phyloP scores from a whole-genome alignment of 1,284 basidiomycete species.

The Golubevia sp. region DNA sequence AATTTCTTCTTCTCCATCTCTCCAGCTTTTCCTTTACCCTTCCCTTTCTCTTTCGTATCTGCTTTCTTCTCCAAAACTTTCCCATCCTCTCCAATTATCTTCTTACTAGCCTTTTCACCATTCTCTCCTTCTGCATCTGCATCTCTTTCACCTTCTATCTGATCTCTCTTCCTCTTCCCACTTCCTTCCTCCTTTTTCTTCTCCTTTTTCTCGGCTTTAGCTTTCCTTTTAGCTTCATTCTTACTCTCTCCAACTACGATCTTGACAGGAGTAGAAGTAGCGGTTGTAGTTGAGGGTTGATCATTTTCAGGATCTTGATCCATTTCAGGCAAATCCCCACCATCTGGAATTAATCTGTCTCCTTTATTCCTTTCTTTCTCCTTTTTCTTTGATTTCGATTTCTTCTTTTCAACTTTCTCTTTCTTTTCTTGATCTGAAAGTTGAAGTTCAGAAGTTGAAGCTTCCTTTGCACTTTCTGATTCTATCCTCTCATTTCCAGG shows the following conservation, averaged over 20 bases:
- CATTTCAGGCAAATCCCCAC: constrained; percentile 5
- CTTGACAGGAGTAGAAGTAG: too few species aligned
- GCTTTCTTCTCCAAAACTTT: constrained; percentile 12
- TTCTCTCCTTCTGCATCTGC: constrained; percentile 4
- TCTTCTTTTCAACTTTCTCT: constrained; percentile 35
- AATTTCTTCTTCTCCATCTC: constrained; percentile 5
- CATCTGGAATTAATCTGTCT: not conserved
- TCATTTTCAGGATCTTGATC: constrained; percentile 1
- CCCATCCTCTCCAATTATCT: constrained; percentile 27
- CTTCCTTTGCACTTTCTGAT: not conserved
- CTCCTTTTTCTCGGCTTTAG: constrained; percentile 14
- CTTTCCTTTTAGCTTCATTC: constrained; percentile 18
- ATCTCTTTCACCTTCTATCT: not conserved
- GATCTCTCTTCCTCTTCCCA: not conserved
- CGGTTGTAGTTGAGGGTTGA: not conserved
- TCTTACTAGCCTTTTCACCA: constrained; percentile 12
- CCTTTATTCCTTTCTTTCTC: constrained; percentile 9
- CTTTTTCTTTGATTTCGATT: constrained; percentile 31
- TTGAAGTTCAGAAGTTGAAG: too few species aligned
- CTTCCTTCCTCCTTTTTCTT: constrained; percentile 16
- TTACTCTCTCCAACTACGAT: not conserved
- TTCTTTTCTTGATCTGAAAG: too few species aligned
- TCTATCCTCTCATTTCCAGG: constrained; percentile 6
- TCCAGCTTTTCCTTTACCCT: constrained; percentile 1
- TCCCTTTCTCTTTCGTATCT: not conserved